Base-by-base conservation (phyloP, 106 monocot species). In the Apostasia ramifera region DNA sequence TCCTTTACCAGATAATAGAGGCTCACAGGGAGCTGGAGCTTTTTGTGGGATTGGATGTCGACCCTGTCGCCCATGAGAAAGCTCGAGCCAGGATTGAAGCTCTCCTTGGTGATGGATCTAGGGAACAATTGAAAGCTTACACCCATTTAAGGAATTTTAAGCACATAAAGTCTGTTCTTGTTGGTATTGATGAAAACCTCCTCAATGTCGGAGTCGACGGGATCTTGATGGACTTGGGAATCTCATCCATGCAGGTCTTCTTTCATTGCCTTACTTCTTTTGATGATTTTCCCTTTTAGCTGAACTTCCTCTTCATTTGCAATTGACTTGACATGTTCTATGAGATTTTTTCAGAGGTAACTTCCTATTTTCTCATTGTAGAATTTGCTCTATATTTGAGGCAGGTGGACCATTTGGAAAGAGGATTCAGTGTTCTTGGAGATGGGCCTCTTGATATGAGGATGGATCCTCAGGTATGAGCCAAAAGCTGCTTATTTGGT, bases 371-470 rank as follows among this genome's bases (percentile, higher is more conserved):
- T 37, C 6, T 61, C 40, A 1, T 13, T 6, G 47, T 60, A 14
- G 13, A 11, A 8, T 9, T 46, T 43, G 52, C 59, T 5, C 48
- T 65, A 47, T 6, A 47, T 47, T 62, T 51, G 67, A 37, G 4
- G 15, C 71, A 95, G 92, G 80, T 95, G 42, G 74, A 93, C 66
- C n/a, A 77, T 74, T 69, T 85, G 5, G 73, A 81, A 47, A 78
- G 97, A 72, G 97, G 97, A 71, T 98, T 98, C 51, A 98, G 92
- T 62, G 79, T 90, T 41, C 79, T 93, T 8, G 70, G 67, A 9
- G 85, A 93, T 68, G 97, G 92, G 42, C 92, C 92, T 53, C 71
- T 98, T 48, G 97, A 98, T 78, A 98, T 98, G 97, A 81, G 97
- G 56, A 98, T 98, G 97, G 71, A 87, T 71, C 89, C 97, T 47